Percentiles rank a stretch among this genome's conserved stretches.
Evolutionary conservation across 2,329 filamentous ascomycete species (phyloP).

Genomic region (Fusarium siculi): DNA sequence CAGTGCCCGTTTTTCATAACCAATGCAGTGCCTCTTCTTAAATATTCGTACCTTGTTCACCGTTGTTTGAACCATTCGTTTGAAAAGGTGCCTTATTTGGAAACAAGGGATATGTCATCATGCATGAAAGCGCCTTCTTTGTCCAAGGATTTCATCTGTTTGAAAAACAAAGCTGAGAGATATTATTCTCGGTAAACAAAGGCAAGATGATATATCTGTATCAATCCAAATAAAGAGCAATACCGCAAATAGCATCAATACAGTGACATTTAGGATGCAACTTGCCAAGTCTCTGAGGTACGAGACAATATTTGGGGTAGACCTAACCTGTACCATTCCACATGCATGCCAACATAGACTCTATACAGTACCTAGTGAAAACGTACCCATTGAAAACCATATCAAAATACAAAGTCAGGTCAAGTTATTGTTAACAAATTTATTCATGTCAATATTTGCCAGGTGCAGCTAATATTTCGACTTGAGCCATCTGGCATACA

Average conservation of each 20-base stretch:
- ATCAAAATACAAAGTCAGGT: neutral
- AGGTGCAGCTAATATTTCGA: neutral
- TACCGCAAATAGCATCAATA: neutral
- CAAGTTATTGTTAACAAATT: neutral
- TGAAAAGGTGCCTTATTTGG: neutral
- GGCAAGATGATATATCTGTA: neutral
- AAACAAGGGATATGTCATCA: conserved; percentile 20
- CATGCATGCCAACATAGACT: neutral
- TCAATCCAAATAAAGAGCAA: neutral
- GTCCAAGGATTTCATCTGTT: conserved; percentile 5
- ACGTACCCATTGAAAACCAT: neutral
- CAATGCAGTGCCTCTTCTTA: neutral
- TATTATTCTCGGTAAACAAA: neutral
- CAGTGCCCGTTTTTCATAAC: neutral
- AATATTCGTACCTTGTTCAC: neutral
- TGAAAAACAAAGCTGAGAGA: neutral
- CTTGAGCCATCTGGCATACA: neutral
- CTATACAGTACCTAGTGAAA: neutral
- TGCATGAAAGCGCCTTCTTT: conserved; percentile 24
- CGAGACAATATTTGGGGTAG: neutral
- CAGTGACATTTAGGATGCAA: neutral
- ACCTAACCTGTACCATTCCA: conserved; percentile 4
- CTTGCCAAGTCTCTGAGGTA: neutral
- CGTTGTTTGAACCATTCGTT: neutral
- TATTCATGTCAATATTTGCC: neutral